A percentile compares a stretch with the other conserved stretches of the same genome.
These are phyloP conservation scores for Colletotrichum tropicicola DNA, from an alignment of 2,329 filamentous ascomycete species.

Conservation along the genomic window DNA sequence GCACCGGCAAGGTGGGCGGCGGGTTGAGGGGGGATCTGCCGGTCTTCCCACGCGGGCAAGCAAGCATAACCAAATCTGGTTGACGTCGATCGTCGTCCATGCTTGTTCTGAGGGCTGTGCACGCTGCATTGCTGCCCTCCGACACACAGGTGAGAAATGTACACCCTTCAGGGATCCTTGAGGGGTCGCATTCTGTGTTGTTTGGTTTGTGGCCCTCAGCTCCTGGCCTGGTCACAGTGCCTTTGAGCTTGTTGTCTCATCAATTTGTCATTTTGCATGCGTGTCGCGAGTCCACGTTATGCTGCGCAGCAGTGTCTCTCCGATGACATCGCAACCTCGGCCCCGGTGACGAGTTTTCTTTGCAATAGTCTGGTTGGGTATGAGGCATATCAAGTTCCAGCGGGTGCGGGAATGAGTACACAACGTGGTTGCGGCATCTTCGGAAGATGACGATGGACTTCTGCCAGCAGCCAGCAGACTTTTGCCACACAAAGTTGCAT, in stretches of 20 bases:
- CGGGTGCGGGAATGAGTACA: neutral
- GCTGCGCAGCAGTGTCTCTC: neutral
- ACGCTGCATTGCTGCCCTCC: slow-evolving; percentile 4
- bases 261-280: slow-evolving; percentile 17
- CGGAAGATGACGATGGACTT: neutral
- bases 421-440: neutral
- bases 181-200: slow-evolving; percentile 7
- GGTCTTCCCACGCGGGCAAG: slow-evolving; percentile 9
- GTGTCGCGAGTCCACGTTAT: neutral
- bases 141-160: slow-evolving; percentile 22
- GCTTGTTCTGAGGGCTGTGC: slow-evolving; percentile 23
- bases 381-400: no score
- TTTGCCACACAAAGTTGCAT: no score
- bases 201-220: slow-evolving; percentile 12
- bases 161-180: neutral
- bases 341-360: neutral
- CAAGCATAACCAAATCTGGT: slow-evolving; percentile 25
- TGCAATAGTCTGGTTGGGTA: neutral
- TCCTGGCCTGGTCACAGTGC: neutral
- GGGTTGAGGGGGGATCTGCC: slow-evolving; percentile 15
- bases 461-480: no score
- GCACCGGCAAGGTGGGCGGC: neutral
- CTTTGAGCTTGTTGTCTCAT: slow-evolving; percentile 6
- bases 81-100: slow-evolving; percentile 8
- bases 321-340: neutral